phyloP scores from a whole-genome alignment of 2,329 filamentous ascomycete species.

The Epichloe amarillans region DNA sequence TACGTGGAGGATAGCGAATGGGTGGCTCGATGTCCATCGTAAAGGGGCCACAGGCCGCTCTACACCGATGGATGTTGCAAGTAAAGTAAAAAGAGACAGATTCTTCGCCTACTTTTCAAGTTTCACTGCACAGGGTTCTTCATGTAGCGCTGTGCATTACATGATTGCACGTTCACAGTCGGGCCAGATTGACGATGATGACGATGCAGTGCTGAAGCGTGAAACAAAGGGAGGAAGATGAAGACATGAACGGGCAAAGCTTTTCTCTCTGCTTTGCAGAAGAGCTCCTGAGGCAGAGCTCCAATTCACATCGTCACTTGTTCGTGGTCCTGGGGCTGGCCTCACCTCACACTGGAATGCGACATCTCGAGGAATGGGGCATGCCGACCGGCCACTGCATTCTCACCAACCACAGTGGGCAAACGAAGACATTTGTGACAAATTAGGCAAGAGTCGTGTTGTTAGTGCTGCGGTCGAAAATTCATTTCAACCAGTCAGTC shows the following conservation, averaged over 20 bases:
- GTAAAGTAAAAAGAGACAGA: neutral
- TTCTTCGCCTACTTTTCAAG: neutral
- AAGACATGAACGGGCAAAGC: neutral
- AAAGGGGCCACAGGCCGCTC: neutral
- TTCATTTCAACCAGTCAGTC: neutral
- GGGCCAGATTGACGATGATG: neutral
- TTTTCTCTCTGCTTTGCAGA: neutral
- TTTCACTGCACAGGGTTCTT: neutral
- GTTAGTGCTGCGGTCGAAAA: no score
- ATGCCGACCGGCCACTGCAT: neutral
- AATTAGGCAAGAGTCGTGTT: neutral
- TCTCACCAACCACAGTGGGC: neutral
- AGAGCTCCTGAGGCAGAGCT: neutral
- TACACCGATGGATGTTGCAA: neutral
- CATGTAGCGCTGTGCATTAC: neutral
- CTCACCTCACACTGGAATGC: constrained; percentile 4
- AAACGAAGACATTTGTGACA: neutral
- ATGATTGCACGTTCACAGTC: neutral
- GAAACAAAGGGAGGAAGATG: neutral
- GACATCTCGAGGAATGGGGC: constrained; percentile 1
- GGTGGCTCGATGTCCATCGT: constrained; percentile 8
- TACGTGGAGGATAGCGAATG: constrained; percentile 5
- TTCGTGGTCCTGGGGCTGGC: neutral
- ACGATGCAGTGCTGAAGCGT: neutral
- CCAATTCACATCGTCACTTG: neutral